Base-by-base conservation (phyloP, 768 basidiomycete species). In the Coprinopsis cinerea region DNA sequence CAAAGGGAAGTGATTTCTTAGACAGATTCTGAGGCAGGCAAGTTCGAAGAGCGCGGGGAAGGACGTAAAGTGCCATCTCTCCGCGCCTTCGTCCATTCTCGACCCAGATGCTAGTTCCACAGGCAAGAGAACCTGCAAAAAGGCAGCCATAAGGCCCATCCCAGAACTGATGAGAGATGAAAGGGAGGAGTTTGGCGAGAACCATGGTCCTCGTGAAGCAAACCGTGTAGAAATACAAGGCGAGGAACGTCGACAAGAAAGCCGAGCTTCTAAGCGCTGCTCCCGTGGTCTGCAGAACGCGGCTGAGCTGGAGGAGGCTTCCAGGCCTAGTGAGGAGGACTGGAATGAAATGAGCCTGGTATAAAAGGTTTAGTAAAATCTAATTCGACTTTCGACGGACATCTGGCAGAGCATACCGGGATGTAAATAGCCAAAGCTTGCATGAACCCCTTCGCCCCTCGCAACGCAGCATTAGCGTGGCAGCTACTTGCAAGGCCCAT, bases 31-130 rank as follows among this genome's bases (percentile, higher is more conserved):
- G 67, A 1, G 85, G 76, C n/a, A 90, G 60, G 46, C 72, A 79
- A 0, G 87, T 73, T 37, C 83, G 70, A 25, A 90, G 53, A 11
- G 86, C 88, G 48, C 77, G 71, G 2, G 88, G 87, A 3, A 90
- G 67, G 46, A 89, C 88, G 57, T 90, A 90, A 25, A 90, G 61
- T 0, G 86, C 82, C 69, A 91, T 86, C 66, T 91, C 88, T 3
- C 86, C 85, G 46, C 88, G 69, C 54, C 88, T 67, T 48, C 71
- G 69, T 2, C 81, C 82, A 52, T 83, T 80, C 60, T 91, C 88
- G 23, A 90, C 75, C 79, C 82, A 88, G 36, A 91, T 88, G 48
- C 86, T 88, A 49, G 74, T 69, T 3, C 88, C 88, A 53, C 88
- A 90, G 15, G 75, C 65, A 36, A 91, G 61, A 52, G 83, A 85